A percentile compares a stretch with the other conserved stretches of the same genome.
Conservation (phyloP, 1,284 basidiomycete genomes). For the Neolentinus lepideus region DNA sequence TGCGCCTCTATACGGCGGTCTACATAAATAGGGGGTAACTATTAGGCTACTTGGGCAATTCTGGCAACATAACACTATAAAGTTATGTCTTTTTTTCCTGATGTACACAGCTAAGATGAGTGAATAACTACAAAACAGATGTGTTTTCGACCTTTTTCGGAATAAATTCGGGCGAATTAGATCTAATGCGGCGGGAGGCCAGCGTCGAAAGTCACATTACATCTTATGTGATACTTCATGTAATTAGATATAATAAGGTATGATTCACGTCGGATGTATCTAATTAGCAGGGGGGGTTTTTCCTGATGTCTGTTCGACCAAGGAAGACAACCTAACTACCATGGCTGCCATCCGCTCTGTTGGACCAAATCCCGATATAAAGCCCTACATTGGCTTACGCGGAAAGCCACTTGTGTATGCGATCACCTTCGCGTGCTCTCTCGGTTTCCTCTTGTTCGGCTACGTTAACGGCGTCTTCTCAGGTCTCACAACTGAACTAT, state of each 20-base stretch:
- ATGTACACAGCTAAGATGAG: not conserved
- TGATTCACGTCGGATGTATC: too few species aligned
- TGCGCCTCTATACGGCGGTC: too few species aligned
- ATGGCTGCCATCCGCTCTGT: not conserved
- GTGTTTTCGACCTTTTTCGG: not conserved
- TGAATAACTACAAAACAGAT: not conserved
- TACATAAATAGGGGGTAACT: too few species aligned
- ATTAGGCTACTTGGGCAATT: too few species aligned
- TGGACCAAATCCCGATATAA: not conserved
- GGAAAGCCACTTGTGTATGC: not conserved
- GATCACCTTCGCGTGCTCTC: not conserved
- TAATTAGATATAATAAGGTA: not conserved
- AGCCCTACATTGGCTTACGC: not conserved
- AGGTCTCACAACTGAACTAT: not conserved
- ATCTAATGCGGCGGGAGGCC: not conserved
- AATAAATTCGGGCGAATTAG: not conserved
- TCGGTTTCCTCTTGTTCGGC: not conserved
- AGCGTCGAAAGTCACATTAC: not conserved
- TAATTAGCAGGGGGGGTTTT: too few species aligned
- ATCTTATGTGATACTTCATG: not conserved
- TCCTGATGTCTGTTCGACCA: too few species aligned
- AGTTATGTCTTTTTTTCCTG: too few species aligned
- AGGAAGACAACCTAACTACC: not conserved
- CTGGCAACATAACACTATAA: too few species aligned
- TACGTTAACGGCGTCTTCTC: not conserved